Percentiles rank a stretch among this genome's conserved stretches.
Conservation (phyloP, 1,139 yeast genomes). For the Scheffersomyces quercinus region DNA sequence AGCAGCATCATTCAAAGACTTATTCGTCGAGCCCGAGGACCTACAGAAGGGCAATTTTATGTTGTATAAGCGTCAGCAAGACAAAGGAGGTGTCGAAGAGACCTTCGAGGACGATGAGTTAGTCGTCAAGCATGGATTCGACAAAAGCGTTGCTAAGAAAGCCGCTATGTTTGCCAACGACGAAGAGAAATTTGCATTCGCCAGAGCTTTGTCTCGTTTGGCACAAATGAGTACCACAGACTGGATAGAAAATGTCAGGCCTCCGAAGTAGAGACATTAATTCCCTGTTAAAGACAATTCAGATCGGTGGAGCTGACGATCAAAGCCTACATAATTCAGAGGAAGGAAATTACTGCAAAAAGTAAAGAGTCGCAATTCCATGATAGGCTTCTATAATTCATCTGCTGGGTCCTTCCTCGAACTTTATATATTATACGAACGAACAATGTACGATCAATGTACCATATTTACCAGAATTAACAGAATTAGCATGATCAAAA, state of each 20-base stretch:
- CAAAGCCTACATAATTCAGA: no score
- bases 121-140: conserved; percentile 72
- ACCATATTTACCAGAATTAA: no score
- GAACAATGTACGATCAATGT: no score
- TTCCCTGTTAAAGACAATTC: no score
- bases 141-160: conserved; percentile 70
- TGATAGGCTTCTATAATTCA: no score
- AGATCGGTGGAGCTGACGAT: no score
- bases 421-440: no score
- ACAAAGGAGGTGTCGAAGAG: conserved; percentile 37
- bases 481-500: no score
- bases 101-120: conserved; percentile 58
- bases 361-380: no score
- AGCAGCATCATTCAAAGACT: conserved; percentile 78
- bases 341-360: no score
- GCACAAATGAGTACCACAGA: conserved; percentile 93
- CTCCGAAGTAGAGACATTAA: background rate
- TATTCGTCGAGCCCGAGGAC: conserved; percentile 84
- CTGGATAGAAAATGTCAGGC: conserved; percentile 63
- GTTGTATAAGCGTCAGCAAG: conserved; percentile 37
- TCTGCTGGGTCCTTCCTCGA: no score
- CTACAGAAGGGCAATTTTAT: conserved; percentile 56
- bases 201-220: conserved; percentile 86
- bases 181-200: conserved; percentile 95
- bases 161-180: conserved; percentile 82